Conservation (phyloP, 2,329 filamentous ascomycete genomes). For the Colletotrichum sp. region DNA sequence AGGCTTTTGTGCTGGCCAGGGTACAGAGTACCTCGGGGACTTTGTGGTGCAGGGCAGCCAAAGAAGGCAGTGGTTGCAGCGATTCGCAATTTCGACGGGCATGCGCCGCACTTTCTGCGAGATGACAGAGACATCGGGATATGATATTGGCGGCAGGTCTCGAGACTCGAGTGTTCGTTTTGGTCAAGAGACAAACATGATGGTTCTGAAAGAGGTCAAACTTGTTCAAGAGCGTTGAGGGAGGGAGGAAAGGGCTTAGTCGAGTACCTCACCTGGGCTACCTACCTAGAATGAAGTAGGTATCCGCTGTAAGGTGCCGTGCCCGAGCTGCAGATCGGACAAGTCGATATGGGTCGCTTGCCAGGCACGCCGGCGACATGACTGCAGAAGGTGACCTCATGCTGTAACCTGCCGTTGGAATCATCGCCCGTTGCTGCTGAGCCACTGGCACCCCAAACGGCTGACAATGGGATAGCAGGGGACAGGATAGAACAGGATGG, state of each 20-base stretch:
- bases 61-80: background rate
- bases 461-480: background rate
- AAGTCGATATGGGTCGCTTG: background rate
- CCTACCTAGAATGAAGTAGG: background rate
- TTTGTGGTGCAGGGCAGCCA: background rate
- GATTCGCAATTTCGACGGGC: constrained; percentile 16
- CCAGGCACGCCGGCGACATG: background rate
- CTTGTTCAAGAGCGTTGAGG: background rate
- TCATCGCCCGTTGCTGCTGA: background rate
- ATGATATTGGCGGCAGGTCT: background rate
- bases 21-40: background rate
- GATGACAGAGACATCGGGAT: constrained; percentile 13
- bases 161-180: background rate
- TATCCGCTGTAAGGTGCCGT: background rate
- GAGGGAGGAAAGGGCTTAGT: background rate
- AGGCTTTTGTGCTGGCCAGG: background rate
- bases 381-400: background rate
- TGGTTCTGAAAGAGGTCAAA: background rate
- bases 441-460: background rate
- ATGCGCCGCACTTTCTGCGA: constrained; percentile 8
- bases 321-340: background rate
- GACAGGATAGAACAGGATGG: background rate
- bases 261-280: background rate
- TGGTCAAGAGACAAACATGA: background rate
- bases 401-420: background rate